Base-by-base conservation (phyloP, 345 rosid genomes). In the Murraya paniculata region DNA sequence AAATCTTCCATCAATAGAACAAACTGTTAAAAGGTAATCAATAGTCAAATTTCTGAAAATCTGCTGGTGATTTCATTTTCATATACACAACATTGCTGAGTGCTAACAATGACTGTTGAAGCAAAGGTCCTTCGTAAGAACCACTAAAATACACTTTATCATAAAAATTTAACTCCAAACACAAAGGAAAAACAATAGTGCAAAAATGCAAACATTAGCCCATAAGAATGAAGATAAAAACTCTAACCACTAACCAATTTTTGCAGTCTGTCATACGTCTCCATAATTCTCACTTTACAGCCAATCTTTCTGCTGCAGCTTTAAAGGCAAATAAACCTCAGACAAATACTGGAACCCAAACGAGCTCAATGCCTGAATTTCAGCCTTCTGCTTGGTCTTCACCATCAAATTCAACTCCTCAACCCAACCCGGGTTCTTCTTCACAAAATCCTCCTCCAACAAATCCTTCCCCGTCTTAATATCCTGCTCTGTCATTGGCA, bases 401-500 rank as follows among this genome's bases (percentile, higher is more conserved):
- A 95, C 97, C 99, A 93, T 93, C 93, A 95, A 88, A 72, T 81
- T 92, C 89, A 95, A 86, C 90, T 95, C 99, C 84, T 95, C 97
- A 19, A 95, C 95, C 99, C 99, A 95, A 13, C 94, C 97, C 0
- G 97, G 97, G 79, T 95, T 93, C 89, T 95, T 95, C 97, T 95
- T 95, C 88, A 95, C 99, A 39, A 93, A 95, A 86, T 95, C 99
- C 86, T 95, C 97, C 83, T 93, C 98, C 81, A 95, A 64, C 88
- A 95, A 66, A 82, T 95, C 97, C 82, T 93, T 96, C 77, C 99
- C 99, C 0, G 98, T 96, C 90, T 92, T 96, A 66, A 93, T 90
- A 93, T 96, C 99, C 93, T 96, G 98, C 87, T 96, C 99, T 0
- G 97, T 93, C 97, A 95, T 93, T 1, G 98, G 98, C 91, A 95